These are phyloP conservation scores for Sesbania bispinosa DNA, from an alignment of 306 rosid species.

Conservation along the genomic window DNA sequence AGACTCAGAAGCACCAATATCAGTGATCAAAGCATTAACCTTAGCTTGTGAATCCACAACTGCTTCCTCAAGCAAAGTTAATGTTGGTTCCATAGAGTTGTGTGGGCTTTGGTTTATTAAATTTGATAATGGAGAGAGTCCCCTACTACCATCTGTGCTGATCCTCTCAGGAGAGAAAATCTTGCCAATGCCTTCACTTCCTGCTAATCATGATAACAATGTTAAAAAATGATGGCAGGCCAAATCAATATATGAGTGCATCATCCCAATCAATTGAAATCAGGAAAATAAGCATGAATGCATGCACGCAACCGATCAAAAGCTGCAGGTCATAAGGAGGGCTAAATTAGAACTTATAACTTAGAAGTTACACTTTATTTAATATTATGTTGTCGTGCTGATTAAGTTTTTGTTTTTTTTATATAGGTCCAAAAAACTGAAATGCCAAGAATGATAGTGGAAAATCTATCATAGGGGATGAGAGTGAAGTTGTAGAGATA, in stretches of 20 bases:
- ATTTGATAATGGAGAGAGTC: slow-evolving; percentile 36
- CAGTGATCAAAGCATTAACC: slow-evolving; percentile 45
- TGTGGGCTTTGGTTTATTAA: slow-evolving; percentile 33
- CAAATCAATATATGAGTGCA: not conserved
- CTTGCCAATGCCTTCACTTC: slow-evolving; percentile 77
- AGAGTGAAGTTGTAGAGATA: no score
- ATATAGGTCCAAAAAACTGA: no score
- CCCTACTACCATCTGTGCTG: slow-evolving; percentile 36
- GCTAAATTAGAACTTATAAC: no score
- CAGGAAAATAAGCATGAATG: not conserved
- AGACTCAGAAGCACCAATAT: slow-evolving; percentile 46
- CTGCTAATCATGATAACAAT: slow-evolving; percentile 45
- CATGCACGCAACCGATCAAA: not conserved
- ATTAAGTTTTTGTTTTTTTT: no score
- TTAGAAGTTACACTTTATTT: no score
- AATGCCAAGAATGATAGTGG: no score
- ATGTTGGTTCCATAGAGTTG: slow-evolving; percentile 47
- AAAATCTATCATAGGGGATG: no score
- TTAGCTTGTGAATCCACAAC: slow-evolving; percentile 60
- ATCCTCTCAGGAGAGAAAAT: slow-evolving; percentile 56
- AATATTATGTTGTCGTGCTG: no score
- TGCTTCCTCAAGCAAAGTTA: slow-evolving; percentile 67
- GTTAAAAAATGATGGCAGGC: not conserved
- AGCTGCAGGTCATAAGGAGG: no score
- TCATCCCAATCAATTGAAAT: not conserved